Conservation (phyloP, 768 basidiomycete species). For the Neoboletus subvelutipes region DNA sequence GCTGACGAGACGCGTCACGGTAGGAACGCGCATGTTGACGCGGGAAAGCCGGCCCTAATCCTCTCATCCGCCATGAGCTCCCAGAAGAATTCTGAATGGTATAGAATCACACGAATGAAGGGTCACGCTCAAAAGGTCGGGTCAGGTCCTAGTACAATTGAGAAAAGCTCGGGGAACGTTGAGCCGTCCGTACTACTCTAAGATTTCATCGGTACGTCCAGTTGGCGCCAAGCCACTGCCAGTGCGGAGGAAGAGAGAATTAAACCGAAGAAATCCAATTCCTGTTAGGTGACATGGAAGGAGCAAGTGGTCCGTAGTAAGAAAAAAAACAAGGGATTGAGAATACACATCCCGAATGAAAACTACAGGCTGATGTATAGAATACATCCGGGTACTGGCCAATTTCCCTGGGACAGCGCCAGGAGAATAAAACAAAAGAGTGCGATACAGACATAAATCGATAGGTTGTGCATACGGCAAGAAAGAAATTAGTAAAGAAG, state of each 20-base stretch:
- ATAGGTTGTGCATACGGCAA: constrained; percentile 5
- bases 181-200: not conserved
- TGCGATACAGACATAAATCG: constrained; percentile 7
- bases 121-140: no score
- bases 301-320: not conserved
- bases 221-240: no score
- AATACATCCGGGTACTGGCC: constrained; percentile 5
- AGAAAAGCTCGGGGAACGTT: no score
- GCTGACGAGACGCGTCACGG: constrained; percentile 12
- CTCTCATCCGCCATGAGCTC: not conserved
- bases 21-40: constrained; percentile 16
- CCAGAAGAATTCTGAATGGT: no score
- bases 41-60: constrained; percentile 38
- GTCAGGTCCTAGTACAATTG: no score
- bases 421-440: constrained; percentile 2
- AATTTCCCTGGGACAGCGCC: constrained; percentile 1
- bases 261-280: not conserved
- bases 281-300: not conserved
- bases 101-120: no score
- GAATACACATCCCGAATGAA: constrained; percentile 2
- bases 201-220: not conserved
- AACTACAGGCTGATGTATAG: constrained; percentile 9
- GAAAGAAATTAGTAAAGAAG: constrained; percentile 1
- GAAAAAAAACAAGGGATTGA: not conserved
- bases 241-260: no score